Evolutionary conservation across 2,329 filamentous ascomycete species (phyloP).

Genomic region (Fusarium chuoi): DNA sequence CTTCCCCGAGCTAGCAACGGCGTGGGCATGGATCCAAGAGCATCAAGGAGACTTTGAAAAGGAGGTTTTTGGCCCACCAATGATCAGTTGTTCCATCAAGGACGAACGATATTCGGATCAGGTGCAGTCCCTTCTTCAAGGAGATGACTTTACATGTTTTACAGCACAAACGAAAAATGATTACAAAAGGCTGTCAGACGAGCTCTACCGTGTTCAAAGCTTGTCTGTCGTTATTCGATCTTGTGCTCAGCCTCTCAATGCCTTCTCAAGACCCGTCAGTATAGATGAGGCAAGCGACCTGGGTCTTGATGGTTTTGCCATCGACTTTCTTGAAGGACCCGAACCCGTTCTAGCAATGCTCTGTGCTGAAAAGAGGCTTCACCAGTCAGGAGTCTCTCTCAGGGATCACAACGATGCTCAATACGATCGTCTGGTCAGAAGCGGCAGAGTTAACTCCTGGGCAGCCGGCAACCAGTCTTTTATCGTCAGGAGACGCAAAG

Average conservation of each 20-base stretch:
- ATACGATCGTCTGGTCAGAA: constrained; percentile 71
- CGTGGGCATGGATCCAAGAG: constrained; percentile 84
- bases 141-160: constrained; percentile 70
- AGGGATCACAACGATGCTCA: constrained; percentile 73
- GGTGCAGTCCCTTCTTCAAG: constrained; percentile 62
- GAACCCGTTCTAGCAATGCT: constrained; percentile 88
- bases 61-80: constrained; percentile 82
- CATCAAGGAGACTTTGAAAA: constrained; percentile 77
- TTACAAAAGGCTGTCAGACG: constrained; percentile 75
- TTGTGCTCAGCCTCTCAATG: constrained; percentile 62
- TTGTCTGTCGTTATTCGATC: constrained; percentile 79
- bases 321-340: constrained; percentile 83
- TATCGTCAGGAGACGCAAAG: constrained; percentile 74
- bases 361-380: constrained; percentile 76
- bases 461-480: constrained; percentile 74
- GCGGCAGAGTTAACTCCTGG: constrained; percentile 71
- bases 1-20: constrained; percentile 72
- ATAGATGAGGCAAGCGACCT: constrained; percentile 62
- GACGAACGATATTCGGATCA: constrained; percentile 72
- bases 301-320: constrained; percentile 83
- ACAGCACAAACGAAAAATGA: constrained; percentile 82
- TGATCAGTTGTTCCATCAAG: constrained; percentile 82
- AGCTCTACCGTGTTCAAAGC: constrained; percentile 70
- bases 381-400: constrained; percentile 73
- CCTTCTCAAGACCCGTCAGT: constrained; percentile 66